Conservation (phyloP, 1,284 basidiomycete species). For the Entoloma clypeatum region DNA sequence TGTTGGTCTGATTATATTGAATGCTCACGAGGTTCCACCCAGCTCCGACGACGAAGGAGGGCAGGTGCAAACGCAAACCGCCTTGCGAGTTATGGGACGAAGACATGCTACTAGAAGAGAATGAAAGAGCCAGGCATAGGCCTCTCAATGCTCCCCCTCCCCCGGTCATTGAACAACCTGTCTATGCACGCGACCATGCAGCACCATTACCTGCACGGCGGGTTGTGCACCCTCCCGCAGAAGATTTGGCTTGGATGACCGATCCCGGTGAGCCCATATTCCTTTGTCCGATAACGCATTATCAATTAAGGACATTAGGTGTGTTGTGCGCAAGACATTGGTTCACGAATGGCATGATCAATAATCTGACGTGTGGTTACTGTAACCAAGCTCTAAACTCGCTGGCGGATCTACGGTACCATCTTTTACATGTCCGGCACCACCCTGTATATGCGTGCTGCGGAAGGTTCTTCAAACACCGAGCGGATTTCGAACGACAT, state of each 20-base stretch:
- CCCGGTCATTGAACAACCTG: conserved; percentile 5
- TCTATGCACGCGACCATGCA: background rate
- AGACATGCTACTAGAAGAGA: conserved; percentile 34
- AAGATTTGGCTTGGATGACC: conserved; percentile 32
- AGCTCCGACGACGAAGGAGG: conserved; percentile 25
- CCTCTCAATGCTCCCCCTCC: conserved; percentile 11
- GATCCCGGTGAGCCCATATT: conserved; percentile 25
- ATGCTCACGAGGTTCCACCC: background rate
- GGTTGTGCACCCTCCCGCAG: background rate
- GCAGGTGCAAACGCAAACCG: conserved; percentile 31
- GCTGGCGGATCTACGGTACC: conserved; percentile 34
- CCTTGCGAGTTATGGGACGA: conserved; percentile 40
- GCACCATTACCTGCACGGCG: background rate
- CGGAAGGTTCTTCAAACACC: conserved; percentile 37
- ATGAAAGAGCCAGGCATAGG: conserved; percentile 26
- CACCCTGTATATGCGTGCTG: conserved; percentile 39
- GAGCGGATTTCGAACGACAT: conserved; percentile 33
- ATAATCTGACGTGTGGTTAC: conserved; percentile 34
- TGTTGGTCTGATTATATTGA: background rate
- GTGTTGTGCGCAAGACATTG: conserved; percentile 29
- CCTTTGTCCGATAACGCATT: background rate
- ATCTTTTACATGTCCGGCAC: conserved; percentile 29
- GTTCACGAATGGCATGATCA: conserved; percentile 36
- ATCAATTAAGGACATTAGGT: conserved; percentile 17
- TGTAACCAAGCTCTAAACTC: conserved; percentile 32